Percentiles rank a stretch among this genome's conserved stretches.
phyloP scores from a whole-genome alignment of 371 early-diverging fungal genomes.

The Umbelopsis sp. region DNA sequence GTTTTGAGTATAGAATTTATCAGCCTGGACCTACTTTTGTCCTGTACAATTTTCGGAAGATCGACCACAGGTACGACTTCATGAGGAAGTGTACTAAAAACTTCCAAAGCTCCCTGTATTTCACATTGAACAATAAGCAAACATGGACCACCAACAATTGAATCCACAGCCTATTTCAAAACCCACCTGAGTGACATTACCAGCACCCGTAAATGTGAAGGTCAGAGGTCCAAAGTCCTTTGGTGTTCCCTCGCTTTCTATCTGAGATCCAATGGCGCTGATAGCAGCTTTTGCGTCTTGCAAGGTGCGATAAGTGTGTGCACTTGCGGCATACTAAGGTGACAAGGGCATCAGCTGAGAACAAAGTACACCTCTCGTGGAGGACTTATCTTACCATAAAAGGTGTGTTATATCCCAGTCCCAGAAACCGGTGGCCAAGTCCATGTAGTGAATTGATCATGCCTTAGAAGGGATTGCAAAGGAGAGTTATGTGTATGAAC shows the following conservation, averaged over 20 bases:
- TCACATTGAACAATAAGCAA: neutral
- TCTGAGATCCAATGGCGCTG: conserved; percentile 75
- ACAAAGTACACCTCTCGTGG: neutral
- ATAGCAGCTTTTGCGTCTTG: conserved; percentile 80
- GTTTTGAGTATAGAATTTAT: too few species aligned
- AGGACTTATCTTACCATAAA: conserved; percentile 70
- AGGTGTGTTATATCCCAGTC: conserved; percentile 90
- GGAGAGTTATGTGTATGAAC: too few species aligned
- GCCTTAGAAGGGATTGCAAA: conserved; percentile 34
- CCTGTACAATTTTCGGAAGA: conserved; percentile 66
- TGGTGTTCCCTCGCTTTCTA: conserved; percentile 87
- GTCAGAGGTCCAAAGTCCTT: conserved; percentile 87
- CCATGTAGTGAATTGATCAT: conserved; percentile 94
- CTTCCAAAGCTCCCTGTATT: conserved; percentile 81
- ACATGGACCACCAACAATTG: neutral
- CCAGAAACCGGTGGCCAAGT: conserved; percentile 89
- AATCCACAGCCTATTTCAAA: neutral
- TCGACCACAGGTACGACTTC: conserved; percentile 88
- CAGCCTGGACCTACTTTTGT: conserved; percentile 56
- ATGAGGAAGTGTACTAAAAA: conserved; percentile 91
- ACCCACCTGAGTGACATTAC: conserved; percentile 86
- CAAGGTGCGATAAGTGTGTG: conserved; percentile 84
- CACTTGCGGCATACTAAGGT: conserved; percentile 75
- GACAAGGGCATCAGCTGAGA: neutral
- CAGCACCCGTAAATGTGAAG: conserved; percentile 94